phyloP scores from a whole-genome alignment of 192 early-diverging fungal species.

The Backusella macrospora region DNA sequence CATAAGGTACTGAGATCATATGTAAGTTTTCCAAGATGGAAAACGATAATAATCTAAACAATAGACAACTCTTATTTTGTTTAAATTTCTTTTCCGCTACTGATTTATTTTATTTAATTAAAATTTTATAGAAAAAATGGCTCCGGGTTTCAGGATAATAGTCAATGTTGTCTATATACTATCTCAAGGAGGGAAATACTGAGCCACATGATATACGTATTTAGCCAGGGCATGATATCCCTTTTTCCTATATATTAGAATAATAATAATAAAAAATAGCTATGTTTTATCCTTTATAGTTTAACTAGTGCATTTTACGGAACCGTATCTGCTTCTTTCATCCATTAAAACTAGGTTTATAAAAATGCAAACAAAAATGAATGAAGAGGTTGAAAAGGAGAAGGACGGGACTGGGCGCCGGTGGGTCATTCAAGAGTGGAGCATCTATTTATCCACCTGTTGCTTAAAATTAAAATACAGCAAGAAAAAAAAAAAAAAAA shows the following conservation, averaged over 20 bases:
- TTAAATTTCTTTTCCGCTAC: too few species aligned
- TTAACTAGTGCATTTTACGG: not conserved
- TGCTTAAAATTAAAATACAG: slow-evolving; percentile 12
- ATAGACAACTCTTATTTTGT: too few species aligned
- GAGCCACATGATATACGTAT: not conserved
- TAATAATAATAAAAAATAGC: slow-evolving; percentile 8
- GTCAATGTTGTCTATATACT: not conserved
- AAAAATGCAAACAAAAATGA: slow-evolving; percentile 9
- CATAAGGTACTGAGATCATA: not conserved
- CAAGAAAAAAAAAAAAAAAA: not conserved
- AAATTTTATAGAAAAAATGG: not conserved
- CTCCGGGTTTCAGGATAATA: slow-evolving; percentile 15
- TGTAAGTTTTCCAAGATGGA: too few species aligned
- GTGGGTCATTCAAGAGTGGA: slow-evolving; percentile 3
- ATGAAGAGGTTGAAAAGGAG: not conserved
- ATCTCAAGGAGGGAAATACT: not conserved
- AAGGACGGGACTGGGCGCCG: not conserved
- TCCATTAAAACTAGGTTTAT: slow-evolving; percentile 2
- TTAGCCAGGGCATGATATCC: not conserved
- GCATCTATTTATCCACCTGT: slow-evolving; percentile 11
- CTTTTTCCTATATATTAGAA: not conserved
- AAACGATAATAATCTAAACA: too few species aligned
- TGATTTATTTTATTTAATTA: not conserved
- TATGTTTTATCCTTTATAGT: not conserved
- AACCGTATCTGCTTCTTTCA: not conserved